Conservation (phyloP, 257 asterid genomes). For the Salvia splendens region DNA sequence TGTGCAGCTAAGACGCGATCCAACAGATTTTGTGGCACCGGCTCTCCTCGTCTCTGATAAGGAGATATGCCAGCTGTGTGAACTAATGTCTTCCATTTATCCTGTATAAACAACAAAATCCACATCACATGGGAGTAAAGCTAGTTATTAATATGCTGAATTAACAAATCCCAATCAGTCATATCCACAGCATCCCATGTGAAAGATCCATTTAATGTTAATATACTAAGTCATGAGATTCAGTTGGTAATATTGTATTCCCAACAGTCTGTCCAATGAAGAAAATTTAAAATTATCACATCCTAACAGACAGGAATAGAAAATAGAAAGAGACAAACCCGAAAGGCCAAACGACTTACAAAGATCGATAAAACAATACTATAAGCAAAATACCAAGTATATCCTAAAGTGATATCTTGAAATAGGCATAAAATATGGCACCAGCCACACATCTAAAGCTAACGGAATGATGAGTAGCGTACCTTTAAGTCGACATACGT, state of each 20-base stretch:
- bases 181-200: conserved; percentile 35
- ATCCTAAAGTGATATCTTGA: background rate
- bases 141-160: conserved; percentile 14
- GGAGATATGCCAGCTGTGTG: conserved; percentile 94
- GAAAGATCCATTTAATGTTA: conserved; percentile 33
- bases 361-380: background rate
- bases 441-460: no score
- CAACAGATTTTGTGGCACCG: conserved; percentile 86
- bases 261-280: conserved; percentile 38
- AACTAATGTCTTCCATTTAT: conserved; percentile 91
- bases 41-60: conserved; percentile 87
- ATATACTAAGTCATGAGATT: conserved; percentile 34
- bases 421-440: background rate
- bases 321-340: conserved; percentile 11
- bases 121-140: conserved; percentile 21
- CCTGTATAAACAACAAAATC: conserved; percentile 47
- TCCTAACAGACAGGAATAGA: conserved; percentile 23
- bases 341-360: conserved; percentile 1
- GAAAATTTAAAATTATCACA: conserved; percentile 19
- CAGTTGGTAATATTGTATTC: conserved; percentile 31
- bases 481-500: conserved; percentile 97
- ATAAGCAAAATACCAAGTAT: background rate
- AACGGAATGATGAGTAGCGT: background rate
- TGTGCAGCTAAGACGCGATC: conserved; percentile 77
- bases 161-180: conserved; percentile 7